Evolutionary conservation across 768 basidiomycete species (phyloP), one percentile per base, ranked within the genome.

Genomic region (Cystobasidium ongulense): DNA sequence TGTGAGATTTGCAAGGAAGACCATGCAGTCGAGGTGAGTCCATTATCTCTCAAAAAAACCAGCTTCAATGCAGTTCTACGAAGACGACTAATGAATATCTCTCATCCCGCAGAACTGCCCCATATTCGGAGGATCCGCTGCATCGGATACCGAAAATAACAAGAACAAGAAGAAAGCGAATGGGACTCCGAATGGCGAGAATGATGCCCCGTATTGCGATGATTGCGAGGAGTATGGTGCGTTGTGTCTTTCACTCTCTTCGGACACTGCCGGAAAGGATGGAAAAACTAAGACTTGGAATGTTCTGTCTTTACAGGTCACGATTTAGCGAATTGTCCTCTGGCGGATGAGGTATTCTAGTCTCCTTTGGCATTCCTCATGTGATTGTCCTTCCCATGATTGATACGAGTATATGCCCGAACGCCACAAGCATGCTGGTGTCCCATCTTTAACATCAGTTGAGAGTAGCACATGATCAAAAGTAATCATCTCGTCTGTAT

Each of bases 1-100:
- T 94, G 92, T 82, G 92, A 94, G 80, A 89, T 92, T 54, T 93
- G 91, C 82, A 90, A 91, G 80, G 84, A 87, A 0, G 91, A 89
- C 1, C 92, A 94, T 79, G 91, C 92, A 78, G 88, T 92, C 61
- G 91, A 92, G 81, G 88, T 85, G 43, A 93, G 92, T 80, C 74
- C 87, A 86, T 52, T 1, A 1, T 1, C 29, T 15, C 21, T 0
- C 5, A 15, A 31, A 43, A 8, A 13, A 46, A n/a, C n/a, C 13
- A 27, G 23, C 27, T 5, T 7, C 23, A 0, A 1, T 8, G 29
- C 43, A 4, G n/a, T n/a, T n/a, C 11, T 31, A 27, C 25, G 1
- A 18, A 17, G 15, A n/a, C n/a, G n/a, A n/a, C n/a, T 17, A 1
- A 5, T 2, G 0, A 15, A 13, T 35, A n/a, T n/a, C n/a, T 31